These are phyloP conservation scores for Picochlorum sp. DNA, from an alignment of 139 green algal genomes.

Conservation along the genomic window DNA sequence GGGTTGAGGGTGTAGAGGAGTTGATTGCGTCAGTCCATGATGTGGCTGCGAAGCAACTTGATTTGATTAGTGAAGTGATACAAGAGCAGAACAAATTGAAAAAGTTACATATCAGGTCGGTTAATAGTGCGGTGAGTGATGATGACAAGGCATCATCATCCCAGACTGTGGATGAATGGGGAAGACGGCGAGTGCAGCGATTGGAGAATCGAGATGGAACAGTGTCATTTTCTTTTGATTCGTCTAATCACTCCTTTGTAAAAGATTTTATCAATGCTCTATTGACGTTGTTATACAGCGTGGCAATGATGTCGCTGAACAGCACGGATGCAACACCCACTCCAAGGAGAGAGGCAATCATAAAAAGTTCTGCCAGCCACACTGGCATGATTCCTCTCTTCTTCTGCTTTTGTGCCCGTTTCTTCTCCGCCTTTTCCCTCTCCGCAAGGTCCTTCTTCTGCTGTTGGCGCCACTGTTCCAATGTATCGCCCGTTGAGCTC, in stretches of 20 bases:
- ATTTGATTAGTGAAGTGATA: conserved; percentile 29
- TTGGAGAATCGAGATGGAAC: not conserved
- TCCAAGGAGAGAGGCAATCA: conserved; percentile 1
- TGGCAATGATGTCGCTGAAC: not conserved
- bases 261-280: not conserved
- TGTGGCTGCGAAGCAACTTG: conserved; percentile 40
- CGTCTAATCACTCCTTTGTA: not conserved
- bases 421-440: not conserved
- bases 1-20: conserved; percentile 21
- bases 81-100: conserved; percentile 6
- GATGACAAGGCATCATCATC: not conserved
- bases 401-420: not conserved
- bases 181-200: too few relatives aligned
- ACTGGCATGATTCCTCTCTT: not conserved
- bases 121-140: not conserved
- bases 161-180: too few relatives aligned
- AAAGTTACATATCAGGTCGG: not conserved
- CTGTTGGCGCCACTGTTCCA: conserved; percentile 1
- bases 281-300: not conserved
- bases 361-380: conserved; percentile 3
- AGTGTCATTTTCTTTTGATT: not conserved
- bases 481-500: not conserved
- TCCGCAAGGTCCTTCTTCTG: not conserved
- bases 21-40: conserved; percentile 34
- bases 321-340: conserved; percentile 1